Conservation (phyloP, 768 basidiomycete species). For the Lactarius indigo region DNA sequence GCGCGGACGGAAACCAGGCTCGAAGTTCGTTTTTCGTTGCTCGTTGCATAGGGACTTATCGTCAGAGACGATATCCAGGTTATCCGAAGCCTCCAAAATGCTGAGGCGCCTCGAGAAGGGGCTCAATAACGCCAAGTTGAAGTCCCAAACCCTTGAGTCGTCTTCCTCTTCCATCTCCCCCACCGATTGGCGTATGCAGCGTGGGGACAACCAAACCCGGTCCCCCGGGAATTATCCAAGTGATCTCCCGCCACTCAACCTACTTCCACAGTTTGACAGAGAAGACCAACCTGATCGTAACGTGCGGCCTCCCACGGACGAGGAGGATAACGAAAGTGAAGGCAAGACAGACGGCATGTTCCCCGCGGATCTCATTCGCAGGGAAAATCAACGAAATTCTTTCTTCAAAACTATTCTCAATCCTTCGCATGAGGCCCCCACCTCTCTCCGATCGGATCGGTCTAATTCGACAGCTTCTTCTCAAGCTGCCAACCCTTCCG, state of each 20-base stretch:
- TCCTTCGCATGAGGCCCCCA: slow-evolving; percentile 50
- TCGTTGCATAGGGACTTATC: slow-evolving; percentile 14
- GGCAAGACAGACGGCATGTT: slow-evolving; percentile 61
- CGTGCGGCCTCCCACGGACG: slow-evolving; percentile 38
- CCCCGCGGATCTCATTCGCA: slow-evolving; percentile 70
- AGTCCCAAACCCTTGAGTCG: slow-evolving; percentile 43
- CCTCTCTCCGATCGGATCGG: slow-evolving; percentile 34
- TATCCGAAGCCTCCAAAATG: slow-evolving; percentile 89
- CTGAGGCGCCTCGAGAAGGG: slow-evolving; percentile 83
- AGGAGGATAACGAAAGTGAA: slow-evolving; percentile 64
- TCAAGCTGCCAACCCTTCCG: slow-evolving; percentile 4
- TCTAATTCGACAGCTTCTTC: slow-evolving; percentile 32
- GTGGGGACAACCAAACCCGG: slow-evolving; percentile 18
- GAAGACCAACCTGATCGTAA: slow-evolving; percentile 18
- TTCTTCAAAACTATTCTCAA: slow-evolving; percentile 85
- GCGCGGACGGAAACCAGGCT: slow-evolving; percentile 83
- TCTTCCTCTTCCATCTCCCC: slow-evolving; percentile 36
- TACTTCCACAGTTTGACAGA: slow-evolving; percentile 30
- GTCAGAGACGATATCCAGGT: slow-evolving; percentile 39
- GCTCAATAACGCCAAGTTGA: slow-evolving; percentile 71
- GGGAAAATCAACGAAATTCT: slow-evolving; percentile 66
- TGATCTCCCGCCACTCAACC: slow-evolving; percentile 48
- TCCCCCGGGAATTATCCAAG: slow-evolving; percentile 40
- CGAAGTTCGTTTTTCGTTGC: slow-evolving; percentile 56
- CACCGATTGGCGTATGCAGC: slow-evolving; percentile 22